These are phyloP conservation scores for Sarocladium brachiariae DNA, from an alignment of 2,329 filamentous ascomycete species.

Conservation along the genomic window DNA sequence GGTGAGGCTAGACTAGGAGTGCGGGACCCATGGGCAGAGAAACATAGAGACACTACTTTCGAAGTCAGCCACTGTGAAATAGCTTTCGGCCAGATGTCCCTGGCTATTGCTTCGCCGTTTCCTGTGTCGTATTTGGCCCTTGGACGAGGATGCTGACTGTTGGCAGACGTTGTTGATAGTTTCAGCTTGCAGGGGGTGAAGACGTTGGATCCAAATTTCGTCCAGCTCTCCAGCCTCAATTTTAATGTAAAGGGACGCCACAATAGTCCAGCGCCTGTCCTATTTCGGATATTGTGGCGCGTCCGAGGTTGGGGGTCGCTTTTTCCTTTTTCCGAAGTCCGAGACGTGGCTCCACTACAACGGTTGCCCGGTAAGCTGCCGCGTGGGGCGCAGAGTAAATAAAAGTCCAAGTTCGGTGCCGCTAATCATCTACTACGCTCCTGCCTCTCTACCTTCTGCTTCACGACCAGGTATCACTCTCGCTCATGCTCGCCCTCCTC, in stretches of 20 bases:
- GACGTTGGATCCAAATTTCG: neutral
- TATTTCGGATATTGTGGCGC: neutral
- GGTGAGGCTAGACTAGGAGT: neutral
- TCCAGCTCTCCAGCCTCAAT: neutral
- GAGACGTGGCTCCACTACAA: neutral
- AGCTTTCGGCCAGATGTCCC: too few relatives aligned
- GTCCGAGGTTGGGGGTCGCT: neutral
- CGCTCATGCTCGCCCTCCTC: conserved; percentile 13
- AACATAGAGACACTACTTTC: neutral
- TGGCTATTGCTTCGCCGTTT: too few relatives aligned
- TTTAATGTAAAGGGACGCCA: conserved; percentile 5
- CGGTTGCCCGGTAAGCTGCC: conserved; percentile 30
- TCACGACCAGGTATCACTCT: conserved; percentile 5
- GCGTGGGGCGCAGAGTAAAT: conserved; percentile 37
- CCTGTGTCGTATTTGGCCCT: too few relatives aligned
- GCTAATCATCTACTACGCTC: conserved; percentile 10
- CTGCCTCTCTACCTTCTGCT: conserved; percentile 14
- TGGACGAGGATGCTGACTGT: too few relatives aligned
- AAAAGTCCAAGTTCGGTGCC: conserved; percentile 20
- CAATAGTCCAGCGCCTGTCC: neutral
- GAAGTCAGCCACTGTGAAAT: too few relatives aligned
- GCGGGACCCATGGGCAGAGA: neutral
- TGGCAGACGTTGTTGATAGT: too few relatives aligned
- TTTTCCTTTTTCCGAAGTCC: neutral
- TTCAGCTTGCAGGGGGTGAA: neutral